Evolutionary conservation across 208 protist species (phyloP).

Genomic region (Crithidia fasciculata): DNA sequence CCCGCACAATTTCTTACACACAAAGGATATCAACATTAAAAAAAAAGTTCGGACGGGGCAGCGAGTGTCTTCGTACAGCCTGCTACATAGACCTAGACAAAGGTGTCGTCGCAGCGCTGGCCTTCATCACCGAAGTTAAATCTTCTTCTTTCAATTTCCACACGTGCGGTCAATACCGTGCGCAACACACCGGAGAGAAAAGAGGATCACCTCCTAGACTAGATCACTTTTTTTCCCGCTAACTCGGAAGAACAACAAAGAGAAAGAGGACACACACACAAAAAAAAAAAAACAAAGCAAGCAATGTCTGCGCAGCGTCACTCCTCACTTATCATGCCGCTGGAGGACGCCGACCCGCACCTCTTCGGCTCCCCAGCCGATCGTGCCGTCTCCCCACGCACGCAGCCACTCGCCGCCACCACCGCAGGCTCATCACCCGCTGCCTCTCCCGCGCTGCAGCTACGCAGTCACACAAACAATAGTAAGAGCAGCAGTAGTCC

Average conservation of each 20-base stretch:
- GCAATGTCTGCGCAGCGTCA: slow-evolving; percentile 2
- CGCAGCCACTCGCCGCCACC: not conserved
- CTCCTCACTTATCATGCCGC: slow-evolving; percentile 24
- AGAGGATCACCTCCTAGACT: too few relatives aligned
- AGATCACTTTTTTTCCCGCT: not conserved
- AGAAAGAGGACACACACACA: not conserved
- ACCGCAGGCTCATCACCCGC: not conserved
- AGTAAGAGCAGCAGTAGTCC: not conserved
- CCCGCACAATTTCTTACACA: too few relatives aligned
- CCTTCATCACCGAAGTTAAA: not conserved
- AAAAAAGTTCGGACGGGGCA: too few relatives aligned
- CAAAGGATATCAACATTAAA: too few relatives aligned
- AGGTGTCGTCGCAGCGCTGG: too few relatives aligned
- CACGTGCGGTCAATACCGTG: too few relatives aligned
- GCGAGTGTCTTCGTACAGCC: too few relatives aligned
- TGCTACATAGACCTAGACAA: too few relatives aligned
- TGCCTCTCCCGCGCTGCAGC: not conserved
- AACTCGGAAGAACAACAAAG: slow-evolving; percentile 16
- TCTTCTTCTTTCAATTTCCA: too few relatives aligned
- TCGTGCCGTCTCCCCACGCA: not conserved
- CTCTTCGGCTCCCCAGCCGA: slow-evolving; percentile 14
- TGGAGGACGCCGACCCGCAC: slow-evolving; percentile 27
- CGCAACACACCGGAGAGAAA: too few relatives aligned
- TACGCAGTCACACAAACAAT: not conserved
- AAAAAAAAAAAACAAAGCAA: not conserved